Conservation (phyloP, 139 green algal genomes). For the Volvox africanus region DNA sequence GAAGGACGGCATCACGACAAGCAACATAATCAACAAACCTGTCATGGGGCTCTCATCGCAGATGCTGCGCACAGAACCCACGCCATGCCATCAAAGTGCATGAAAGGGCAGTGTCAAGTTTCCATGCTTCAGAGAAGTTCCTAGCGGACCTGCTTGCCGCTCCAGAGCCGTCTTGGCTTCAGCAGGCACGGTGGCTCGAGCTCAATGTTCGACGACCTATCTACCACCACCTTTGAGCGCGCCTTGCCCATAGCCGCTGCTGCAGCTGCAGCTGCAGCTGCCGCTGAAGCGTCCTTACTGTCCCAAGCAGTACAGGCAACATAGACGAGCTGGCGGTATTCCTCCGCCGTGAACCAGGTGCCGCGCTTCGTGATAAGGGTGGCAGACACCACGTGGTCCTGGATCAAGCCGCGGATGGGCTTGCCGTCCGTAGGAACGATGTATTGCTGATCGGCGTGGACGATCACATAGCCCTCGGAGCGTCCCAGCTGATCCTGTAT, state of each 20-base stretch:
- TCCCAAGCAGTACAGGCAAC: conserved; percentile 64
- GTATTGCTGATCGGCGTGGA: conserved; percentile 96
- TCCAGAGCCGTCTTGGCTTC: conserved; percentile 90
- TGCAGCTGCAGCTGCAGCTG: conserved; percentile 17
- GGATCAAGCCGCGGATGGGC: conserved; percentile 95
- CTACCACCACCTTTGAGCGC: conserved; percentile 20
- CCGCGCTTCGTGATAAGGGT: conserved; percentile 90
- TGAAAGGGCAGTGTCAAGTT: too few relatives aligned
- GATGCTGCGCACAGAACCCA: too few relatives aligned
- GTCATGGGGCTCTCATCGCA: too few relatives aligned
- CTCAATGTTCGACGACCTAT: conserved; percentile 45
- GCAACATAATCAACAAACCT: too few relatives aligned
- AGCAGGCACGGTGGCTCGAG: conserved; percentile 84
- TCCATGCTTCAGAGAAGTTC: too few relatives aligned
- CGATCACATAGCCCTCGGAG: conserved; percentile 95
- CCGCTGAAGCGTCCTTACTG: conserved; percentile 24
- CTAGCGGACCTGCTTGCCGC: conserved; percentile 88
- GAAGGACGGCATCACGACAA: not conserved
- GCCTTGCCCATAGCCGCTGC: not conserved
- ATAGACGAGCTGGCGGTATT: conserved; percentile 90
- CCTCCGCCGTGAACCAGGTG: conserved; percentile 80
- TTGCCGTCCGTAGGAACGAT: conserved; percentile 96
- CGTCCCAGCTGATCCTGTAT: conserved; percentile 86
- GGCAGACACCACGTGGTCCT: conserved; percentile 93
- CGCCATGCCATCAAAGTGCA: too few relatives aligned